phyloP scores from a whole-genome alignment of 345 rosid genomes.

The Syzygium grande region DNA sequence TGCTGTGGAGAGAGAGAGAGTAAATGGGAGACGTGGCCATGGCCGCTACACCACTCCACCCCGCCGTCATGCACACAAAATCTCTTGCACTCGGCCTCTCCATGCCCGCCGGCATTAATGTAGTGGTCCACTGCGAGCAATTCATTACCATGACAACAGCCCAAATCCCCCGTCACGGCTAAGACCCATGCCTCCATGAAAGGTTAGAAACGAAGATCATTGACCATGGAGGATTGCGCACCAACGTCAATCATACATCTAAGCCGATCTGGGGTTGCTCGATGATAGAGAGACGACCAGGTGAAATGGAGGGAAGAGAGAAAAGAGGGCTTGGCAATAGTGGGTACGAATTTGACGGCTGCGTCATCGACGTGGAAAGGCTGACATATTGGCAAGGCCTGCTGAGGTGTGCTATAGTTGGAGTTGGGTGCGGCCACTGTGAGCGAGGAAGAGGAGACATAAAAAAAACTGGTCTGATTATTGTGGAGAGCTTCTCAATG shows the following conservation, averaged over 20 bases:
- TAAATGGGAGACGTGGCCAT: too few species aligned
- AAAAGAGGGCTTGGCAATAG: background rate
- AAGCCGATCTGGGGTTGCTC: background rate
- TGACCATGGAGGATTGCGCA: background rate
- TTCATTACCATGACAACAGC: background rate
- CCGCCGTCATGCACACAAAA: too few species aligned
- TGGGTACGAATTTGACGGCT: background rate
- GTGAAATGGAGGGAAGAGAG: background rate
- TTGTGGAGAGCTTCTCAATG: background rate
- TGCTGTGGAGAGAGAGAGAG: too few species aligned
- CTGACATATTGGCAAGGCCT: background rate
- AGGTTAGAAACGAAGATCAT: background rate
- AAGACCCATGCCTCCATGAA: background rate
- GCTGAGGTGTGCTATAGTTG: fast-evolving
- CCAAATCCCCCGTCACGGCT: background rate
- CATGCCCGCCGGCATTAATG: background rate
- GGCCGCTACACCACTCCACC: too few species aligned
- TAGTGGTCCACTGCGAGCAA: background rate
- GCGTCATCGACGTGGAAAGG: background rate
- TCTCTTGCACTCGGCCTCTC: too few species aligned
- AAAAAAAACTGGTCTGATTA: background rate
- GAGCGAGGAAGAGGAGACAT: background rate
- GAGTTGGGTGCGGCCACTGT: fast-evolving
- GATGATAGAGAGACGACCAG: background rate
- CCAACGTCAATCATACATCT: background rate